Percentiles rank a stretch among this genome's conserved stretches.
Evolutionary conservation across 306 rosid species (phyloP).

Genomic region (Heteromeles arbutifolia): DNA sequence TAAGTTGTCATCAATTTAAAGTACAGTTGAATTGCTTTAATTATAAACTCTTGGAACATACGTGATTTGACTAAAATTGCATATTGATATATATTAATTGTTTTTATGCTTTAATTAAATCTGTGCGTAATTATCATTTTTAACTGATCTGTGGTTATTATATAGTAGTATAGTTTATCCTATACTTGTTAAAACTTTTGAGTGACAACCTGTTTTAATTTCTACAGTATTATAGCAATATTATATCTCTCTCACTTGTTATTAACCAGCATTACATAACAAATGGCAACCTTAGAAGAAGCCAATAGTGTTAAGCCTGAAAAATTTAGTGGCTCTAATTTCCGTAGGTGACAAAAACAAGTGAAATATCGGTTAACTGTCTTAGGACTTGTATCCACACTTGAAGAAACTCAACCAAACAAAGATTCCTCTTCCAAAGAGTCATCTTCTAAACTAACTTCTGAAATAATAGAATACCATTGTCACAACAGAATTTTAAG

Average conservation of each 20-base stretch:
- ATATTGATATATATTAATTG: too few species aligned
- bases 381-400: background rate
- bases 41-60: too few species aligned
- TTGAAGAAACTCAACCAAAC: background rate
- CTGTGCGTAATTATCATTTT: too few species aligned
- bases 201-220: background rate
- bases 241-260: background rate
- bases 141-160: too few species aligned
- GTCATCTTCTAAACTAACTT: background rate
- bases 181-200: too few species aligned
- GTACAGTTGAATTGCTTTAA: too few species aligned
- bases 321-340: background rate
- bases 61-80: too few species aligned
- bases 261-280: background rate
- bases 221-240: background rate
- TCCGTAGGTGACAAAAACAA: background rate
- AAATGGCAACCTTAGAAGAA: background rate
- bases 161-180: too few species aligned
- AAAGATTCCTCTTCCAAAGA: too few species aligned
- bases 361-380: background rate
- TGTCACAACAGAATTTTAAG: background rate
- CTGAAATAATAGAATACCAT: background rate
- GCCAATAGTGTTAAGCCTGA: background rate
- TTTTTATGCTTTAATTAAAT: too few species aligned
- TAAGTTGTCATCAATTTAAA: too few species aligned